These are phyloP conservation scores for Paecilomyces sp. DNA, from an alignment of 2,329 filamentous ascomycete species.

Conservation along the genomic window DNA sequence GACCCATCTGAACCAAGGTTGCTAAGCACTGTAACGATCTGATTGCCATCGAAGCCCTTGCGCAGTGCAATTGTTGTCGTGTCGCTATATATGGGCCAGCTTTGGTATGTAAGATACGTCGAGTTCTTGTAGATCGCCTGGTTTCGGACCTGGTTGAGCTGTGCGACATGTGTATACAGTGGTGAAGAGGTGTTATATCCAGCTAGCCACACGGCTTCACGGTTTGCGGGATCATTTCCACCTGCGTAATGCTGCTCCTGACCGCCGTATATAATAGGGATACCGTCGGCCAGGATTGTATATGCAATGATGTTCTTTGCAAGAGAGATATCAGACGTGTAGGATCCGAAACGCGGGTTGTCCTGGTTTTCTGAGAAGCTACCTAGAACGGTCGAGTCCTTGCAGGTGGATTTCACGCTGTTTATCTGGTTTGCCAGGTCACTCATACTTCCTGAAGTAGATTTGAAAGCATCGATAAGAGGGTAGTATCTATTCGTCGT, in stretches of 20 bases:
- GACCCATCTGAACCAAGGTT: slow-evolving; percentile 29
- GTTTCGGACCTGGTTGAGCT: slow-evolving; percentile 41
- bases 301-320: slow-evolving; percentile 57
- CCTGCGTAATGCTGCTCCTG: slow-evolving; percentile 55
- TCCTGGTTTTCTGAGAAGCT: slow-evolving; percentile 57
- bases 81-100: slow-evolving; percentile 30
- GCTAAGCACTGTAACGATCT: slow-evolving; percentile 26
- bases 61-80: slow-evolving; percentile 30
- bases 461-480: slow-evolving; percentile 22
- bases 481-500: slow-evolving; percentile 9
- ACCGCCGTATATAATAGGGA: slow-evolving; percentile 57
- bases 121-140: slow-evolving; percentile 23
- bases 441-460: slow-evolving; percentile 19
- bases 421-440: slow-evolving; percentile 16
- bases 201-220: slow-evolving; percentile 51
- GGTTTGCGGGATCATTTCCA: slow-evolving; percentile 40
- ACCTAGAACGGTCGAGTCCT: slow-evolving; percentile 41
- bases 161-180: slow-evolving; percentile 38
- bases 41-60: slow-evolving; percentile 26
- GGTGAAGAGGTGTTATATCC: slow-evolving; percentile 36
- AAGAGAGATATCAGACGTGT: slow-evolving; percentile 48
- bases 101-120: slow-evolving; percentile 28
- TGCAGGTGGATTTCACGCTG: slow-evolving; percentile 19
- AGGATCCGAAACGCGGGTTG: slow-evolving; percentile 45
- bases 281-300: slow-evolving; percentile 52